A percentile compares a stretch with the other conserved stretches of the same genome.
phyloP scores from a whole-genome alignment of 139 green algal species.

The Micractinium conductrix region DNA sequence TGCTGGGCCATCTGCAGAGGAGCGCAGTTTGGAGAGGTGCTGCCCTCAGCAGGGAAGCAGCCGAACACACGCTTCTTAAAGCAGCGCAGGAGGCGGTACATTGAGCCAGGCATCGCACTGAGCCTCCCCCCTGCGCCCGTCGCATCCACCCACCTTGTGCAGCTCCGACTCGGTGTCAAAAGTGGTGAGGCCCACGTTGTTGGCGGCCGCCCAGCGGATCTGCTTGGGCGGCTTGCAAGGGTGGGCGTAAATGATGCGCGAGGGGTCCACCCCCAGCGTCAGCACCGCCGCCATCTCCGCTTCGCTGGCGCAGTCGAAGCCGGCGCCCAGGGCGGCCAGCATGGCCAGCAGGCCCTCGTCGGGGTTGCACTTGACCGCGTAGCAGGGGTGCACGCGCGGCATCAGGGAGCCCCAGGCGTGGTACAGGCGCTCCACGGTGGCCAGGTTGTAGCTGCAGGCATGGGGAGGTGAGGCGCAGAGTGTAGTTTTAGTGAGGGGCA shows the following conservation, averaged over 20 bases:
- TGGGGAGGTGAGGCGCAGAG: not conserved
- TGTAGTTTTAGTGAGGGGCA: not conserved
- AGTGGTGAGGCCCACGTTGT: slow-evolving; percentile 83
- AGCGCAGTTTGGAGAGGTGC: not conserved
- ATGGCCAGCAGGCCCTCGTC: slow-evolving; percentile 85
- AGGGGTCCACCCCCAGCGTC: slow-evolving; percentile 75
- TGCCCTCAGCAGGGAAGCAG: not conserved
- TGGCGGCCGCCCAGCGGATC: slow-evolving; percentile 61
- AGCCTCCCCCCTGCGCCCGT: not conserved
- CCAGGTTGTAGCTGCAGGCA: slow-evolving; percentile 38
- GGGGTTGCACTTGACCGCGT: slow-evolving; percentile 96
- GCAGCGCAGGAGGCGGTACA: not conserved
- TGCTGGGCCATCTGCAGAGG: slow-evolving; percentile 62
- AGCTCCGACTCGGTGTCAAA: slow-evolving; percentile 86
- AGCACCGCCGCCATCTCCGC: slow-evolving; percentile 88
- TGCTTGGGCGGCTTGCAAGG: slow-evolving; percentile 91
- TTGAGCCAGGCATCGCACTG: no score
- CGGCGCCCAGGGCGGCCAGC: slow-evolving; percentile 86
- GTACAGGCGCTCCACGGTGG: slow-evolving; percentile 32
- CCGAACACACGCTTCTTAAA: not conserved
- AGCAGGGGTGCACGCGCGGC: slow-evolving; percentile 89
- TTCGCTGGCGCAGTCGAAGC: slow-evolving; percentile 95
- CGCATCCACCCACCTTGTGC: slow-evolving; percentile 11
- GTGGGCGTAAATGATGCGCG: slow-evolving; percentile 94
- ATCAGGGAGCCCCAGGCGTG: slow-evolving; percentile 73